Evolutionary conservation across 2,329 filamentous ascomycete genomes (phyloP).

Genomic region (Fonsecaea pugnacius): DNA sequence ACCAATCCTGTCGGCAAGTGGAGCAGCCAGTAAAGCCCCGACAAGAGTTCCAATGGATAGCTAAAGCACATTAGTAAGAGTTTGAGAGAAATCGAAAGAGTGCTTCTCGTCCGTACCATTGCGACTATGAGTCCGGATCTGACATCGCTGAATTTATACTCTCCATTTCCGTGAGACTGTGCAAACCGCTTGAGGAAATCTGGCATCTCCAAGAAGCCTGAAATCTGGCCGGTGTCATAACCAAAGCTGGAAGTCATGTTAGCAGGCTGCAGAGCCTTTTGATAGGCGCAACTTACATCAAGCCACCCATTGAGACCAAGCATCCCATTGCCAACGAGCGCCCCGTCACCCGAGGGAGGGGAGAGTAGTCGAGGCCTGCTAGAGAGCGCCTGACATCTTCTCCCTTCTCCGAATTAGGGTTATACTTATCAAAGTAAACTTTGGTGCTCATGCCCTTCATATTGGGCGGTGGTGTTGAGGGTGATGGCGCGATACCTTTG

Average conservation of each 20-base stretch:
- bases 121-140: slow-evolving; percentile 50
- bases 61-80: slow-evolving; percentile 34
- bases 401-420: slow-evolving; percentile 29
- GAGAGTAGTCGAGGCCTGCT: slow-evolving; percentile 34
- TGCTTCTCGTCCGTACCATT: slow-evolving; percentile 40
- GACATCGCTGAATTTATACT: slow-evolving; percentile 47
- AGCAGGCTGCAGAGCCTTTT: slow-evolving; percentile 3
- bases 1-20: slow-evolving; percentile 51
- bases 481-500: not conserved
- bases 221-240: slow-evolving; percentile 52
- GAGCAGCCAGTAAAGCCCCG: slow-evolving; percentile 50
- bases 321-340: slow-evolving; percentile 47
- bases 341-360: slow-evolving; percentile 41
- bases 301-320: slow-evolving; percentile 52
- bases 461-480: not conserved
- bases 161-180: slow-evolving; percentile 39
- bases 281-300: slow-evolving; percentile 37
- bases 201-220: slow-evolving; percentile 49
- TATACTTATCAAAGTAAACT: slow-evolving; percentile 32
- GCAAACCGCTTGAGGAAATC: slow-evolving; percentile 48
- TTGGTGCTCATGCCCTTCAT: slow-evolving; percentile 1
- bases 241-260: slow-evolving; percentile 39
- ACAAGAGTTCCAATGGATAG: slow-evolving; percentile 51
- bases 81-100: not conserved
- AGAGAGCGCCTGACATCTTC: slow-evolving; percentile 28